Conservation (phyloP, 2,329 filamentous ascomycete genomes). For the Colletotrichum ledebouriae region DNA sequence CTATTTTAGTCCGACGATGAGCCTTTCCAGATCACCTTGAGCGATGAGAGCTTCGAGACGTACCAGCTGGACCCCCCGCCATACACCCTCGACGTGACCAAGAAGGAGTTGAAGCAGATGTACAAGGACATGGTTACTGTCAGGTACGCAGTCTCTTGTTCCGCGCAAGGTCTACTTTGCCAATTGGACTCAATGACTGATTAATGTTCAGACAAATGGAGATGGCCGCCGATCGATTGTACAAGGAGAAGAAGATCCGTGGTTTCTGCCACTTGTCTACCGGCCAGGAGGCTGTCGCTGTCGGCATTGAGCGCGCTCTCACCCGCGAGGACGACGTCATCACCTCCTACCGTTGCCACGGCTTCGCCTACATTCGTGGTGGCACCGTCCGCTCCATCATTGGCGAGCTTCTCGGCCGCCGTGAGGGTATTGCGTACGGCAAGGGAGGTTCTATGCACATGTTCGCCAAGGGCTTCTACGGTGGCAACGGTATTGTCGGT, state of each 20-base stretch:
- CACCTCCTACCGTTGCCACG: slow-evolving; percentile 99
- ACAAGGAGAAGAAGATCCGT: slow-evolving; percentile 99
- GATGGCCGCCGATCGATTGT: slow-evolving; percentile 97
- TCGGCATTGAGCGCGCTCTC: slow-evolving; percentile 97
- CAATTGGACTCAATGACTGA: slow-evolving; percentile 31
- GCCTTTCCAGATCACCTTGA: slow-evolving; percentile 91
- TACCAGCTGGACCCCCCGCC: slow-evolving; percentile 97
- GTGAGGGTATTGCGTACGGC: slow-evolving; percentile 97
- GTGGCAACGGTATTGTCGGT: slow-evolving; percentile 98
- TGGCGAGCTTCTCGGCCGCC: slow-evolving; percentile 92
- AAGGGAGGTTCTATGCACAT: slow-evolving; percentile 99
- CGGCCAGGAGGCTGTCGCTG: slow-evolving; percentile 96
- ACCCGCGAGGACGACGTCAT: slow-evolving; percentile 93
- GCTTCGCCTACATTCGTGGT: slow-evolving; percentile 96
- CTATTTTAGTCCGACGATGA: slow-evolving; percentile 85
- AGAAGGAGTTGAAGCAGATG: slow-evolving; percentile 99
- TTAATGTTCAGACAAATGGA: slow-evolving; percentile 86
- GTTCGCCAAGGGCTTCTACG: slow-evolving; percentile 98
- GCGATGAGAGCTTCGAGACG: slow-evolving; percentile 99
- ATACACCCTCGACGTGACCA: slow-evolving; percentile 93
- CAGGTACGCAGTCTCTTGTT: slow-evolving; percentile 71
- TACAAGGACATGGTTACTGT: slow-evolving; percentile 97
- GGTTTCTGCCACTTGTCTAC: slow-evolving; percentile 99
- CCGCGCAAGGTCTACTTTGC: neutral
- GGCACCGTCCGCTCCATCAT: slow-evolving; percentile 92